phyloP scores from a whole-genome alignment of 1,139 yeast genomes.

The Protomyces macrosporus region DNA sequence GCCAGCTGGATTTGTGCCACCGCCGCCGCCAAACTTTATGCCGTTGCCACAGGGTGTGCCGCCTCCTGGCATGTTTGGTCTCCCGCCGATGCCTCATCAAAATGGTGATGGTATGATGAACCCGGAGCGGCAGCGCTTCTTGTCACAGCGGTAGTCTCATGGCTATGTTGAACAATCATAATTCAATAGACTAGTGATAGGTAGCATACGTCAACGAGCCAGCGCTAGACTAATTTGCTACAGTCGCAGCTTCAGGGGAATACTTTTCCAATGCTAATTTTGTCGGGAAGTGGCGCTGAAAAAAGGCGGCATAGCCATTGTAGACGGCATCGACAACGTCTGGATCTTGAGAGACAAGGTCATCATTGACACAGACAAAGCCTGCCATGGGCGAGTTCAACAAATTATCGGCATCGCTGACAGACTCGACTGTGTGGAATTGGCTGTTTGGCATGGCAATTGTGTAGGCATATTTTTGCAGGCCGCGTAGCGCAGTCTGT shows the following conservation, averaged over 20 bases:
- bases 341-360: not conserved
- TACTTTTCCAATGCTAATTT: not conserved
- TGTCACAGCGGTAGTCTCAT: not conserved
- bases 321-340: not conserved
- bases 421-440: not conserved
- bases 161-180: too few relatives aligned
- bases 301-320: not conserved
- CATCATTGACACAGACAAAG: slow-evolving; percentile 2
- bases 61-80: not conserved
- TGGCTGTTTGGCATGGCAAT: not conserved
- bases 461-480: not conserved
- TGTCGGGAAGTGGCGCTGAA: not conserved
- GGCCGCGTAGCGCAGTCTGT: not conserved
- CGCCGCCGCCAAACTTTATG: not conserved
- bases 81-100: not conserved
- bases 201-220: too few relatives aligned
- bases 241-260: not conserved
- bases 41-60: not conserved
- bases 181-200: too few relatives aligned
- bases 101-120: not conserved
- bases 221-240: not conserved
- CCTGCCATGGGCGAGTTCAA: not conserved
- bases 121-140: slow-evolving; percentile 9
- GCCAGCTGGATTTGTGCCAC: not conserved
- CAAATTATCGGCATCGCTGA: not conserved